Evolutionary conservation across 768 basidiomycete genomes (phyloP).

Genomic region (Russula earlei): DNA sequence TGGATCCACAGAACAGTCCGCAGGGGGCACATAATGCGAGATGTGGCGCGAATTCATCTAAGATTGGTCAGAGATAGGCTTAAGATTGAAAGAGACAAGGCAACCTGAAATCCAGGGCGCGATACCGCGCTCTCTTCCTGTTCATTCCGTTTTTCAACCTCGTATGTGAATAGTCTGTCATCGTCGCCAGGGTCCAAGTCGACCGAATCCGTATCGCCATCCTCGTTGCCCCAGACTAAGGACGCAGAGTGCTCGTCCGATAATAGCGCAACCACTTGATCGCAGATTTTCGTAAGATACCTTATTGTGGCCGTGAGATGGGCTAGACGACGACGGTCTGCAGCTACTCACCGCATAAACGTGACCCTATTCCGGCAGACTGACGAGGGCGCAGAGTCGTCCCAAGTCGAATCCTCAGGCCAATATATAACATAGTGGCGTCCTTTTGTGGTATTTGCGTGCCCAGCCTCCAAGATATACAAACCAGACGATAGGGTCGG

Average conservation of each 20-base stretch:
- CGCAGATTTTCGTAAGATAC: constrained; percentile 28
- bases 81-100: neutral
- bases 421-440: constrained; percentile 46
- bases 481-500: neutral
- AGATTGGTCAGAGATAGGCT: neutral
- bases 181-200: constrained; percentile 34
- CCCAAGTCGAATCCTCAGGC: constrained; percentile 54
- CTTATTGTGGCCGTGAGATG: neutral
- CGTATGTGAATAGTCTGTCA: constrained; percentile 42
- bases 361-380: constrained; percentile 45
- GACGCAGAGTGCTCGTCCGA: constrained; percentile 38
- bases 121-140: constrained; percentile 42
- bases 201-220: constrained; percentile 20
- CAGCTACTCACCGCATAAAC: constrained; percentile 45
- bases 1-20: neutral
- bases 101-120: constrained; percentile 40
- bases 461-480: neutral
- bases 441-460: constrained; percentile 11
- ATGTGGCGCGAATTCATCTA: neutral
- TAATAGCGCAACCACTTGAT: constrained; percentile 44
- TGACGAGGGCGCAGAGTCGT: constrained; percentile 37
- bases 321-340: neutral
- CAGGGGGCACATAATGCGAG: neutral
- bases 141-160: constrained; percentile 44
- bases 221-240: constrained; percentile 36